These are phyloP conservation scores for Oryza australiensis DNA, from an alignment of 176 grass and related monocot species.

Conservation along the genomic window DNA sequence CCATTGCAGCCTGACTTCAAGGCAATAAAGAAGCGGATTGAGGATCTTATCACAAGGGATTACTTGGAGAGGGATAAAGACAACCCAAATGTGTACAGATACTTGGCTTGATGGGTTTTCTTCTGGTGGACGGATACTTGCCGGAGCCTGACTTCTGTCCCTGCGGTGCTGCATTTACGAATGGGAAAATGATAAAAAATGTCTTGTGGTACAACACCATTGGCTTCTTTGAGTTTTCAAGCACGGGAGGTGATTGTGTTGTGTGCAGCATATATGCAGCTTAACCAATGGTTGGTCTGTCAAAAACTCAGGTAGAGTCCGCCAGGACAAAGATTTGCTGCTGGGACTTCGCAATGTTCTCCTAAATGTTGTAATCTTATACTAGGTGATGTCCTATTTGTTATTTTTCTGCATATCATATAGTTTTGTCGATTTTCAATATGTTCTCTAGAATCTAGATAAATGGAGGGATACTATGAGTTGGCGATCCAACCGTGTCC, in stretches of 20 bases:
- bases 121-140: neutral
- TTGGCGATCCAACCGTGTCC: neutral
- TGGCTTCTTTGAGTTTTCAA: neutral
- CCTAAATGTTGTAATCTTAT: neutral
- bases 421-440: conserved; percentile 12
- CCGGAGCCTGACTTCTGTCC: neutral
- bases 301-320: neutral
- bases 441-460: conserved; percentile 13
- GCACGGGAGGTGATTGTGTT: neutral
- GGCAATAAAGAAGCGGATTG: conserved; percentile 89
- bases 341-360: neutral
- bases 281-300: conserved; percentile 1
- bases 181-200: neutral
- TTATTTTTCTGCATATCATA: neutral
- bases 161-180: neutral
- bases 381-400: neutral
- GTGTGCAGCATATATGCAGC: neutral
- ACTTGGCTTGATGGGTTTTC: conserved; percentile 54
- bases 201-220: neutral
- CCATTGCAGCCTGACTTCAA: conserved; percentile 83
- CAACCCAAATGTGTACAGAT: conserved; percentile 68
- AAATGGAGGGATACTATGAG: conserved; percentile 8
- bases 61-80: conserved; percentile 89
- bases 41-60: conserved; percentile 80
- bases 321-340: neutral